These are phyloP conservation scores for Halophytophthora polymorphica DNA, from an alignment of 352 stramenopile genomes.

Conservation along the genomic window DNA sequence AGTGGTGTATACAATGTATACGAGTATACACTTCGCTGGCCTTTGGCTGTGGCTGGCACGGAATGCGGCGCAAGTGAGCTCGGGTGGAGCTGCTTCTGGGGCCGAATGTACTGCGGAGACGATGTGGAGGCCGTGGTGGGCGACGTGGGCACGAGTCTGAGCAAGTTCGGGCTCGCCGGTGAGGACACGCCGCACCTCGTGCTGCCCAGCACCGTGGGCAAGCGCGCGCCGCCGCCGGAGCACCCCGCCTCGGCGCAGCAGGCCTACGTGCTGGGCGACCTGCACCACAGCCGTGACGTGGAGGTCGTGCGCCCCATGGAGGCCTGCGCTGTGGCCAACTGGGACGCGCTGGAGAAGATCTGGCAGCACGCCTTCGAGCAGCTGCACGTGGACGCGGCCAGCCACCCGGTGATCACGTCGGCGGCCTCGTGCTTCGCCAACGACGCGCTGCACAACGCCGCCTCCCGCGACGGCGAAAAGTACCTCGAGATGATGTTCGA, in stretches of 20 bases:
- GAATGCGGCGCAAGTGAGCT: background rate
- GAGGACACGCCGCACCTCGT: slow-evolving; percentile 93
- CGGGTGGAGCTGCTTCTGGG: too few relatives aligned
- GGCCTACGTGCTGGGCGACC: slow-evolving; percentile 47
- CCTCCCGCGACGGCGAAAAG: slow-evolving; percentile 60
- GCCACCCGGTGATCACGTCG: slow-evolving; percentile 79
- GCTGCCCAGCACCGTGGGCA: slow-evolving; percentile 68
- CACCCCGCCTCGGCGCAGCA: slow-evolving; percentile 5
- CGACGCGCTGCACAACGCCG: slow-evolving; percentile 56
- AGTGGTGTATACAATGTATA: too few relatives aligned
- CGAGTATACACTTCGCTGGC: too few relatives aligned
- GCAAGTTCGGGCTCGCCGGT: slow-evolving; percentile 94
- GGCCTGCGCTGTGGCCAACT: slow-evolving; percentile 61
- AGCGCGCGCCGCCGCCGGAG: slow-evolving; percentile 17
- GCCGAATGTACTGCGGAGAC: slow-evolving; percentile 94
- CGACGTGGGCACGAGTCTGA: slow-evolving; percentile 88
- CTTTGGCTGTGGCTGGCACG: too few relatives aligned
- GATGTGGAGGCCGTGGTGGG: slow-evolving; percentile 95
- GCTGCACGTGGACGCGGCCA: slow-evolving; percentile 60
- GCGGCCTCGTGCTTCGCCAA: slow-evolving; percentile 72
- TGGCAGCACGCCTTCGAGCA: slow-evolving; percentile 76
- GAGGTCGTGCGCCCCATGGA: slow-evolving; percentile 60
- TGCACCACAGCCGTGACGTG: slow-evolving; percentile 52
- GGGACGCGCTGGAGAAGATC: slow-evolving; percentile 85
- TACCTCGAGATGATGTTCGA: slow-evolving; percentile 93